These are phyloP conservation scores for Penicillium sp. DNA, from an alignment of 2,329 filamentous ascomycete genomes.

Conservation along the genomic window DNA sequence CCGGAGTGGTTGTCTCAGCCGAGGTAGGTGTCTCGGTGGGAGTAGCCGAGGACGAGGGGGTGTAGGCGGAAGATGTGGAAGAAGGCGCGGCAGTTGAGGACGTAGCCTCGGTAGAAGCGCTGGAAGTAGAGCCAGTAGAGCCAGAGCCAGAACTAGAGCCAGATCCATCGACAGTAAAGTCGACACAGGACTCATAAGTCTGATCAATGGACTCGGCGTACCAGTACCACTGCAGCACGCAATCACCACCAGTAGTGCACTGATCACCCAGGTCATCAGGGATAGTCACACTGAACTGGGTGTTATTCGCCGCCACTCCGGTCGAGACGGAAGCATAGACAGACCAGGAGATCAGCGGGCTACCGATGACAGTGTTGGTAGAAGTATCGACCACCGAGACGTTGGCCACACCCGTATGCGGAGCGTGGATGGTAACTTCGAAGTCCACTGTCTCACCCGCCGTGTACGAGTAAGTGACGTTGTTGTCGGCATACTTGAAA, in stretches of 20 bases:
- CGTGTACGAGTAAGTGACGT: conserved; percentile 52
- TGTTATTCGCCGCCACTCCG: conserved; percentile 27
- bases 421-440: conserved; percentile 47
- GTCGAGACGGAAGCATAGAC: conserved; percentile 33
- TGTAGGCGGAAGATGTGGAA: background rate
- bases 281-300: conserved; percentile 33
- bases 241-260: conserved; percentile 30
- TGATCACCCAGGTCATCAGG: conserved; percentile 28
- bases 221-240: conserved; percentile 40
- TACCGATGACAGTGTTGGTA: conserved; percentile 41
- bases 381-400: conserved; percentile 51
- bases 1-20: background rate
- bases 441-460: conserved; percentile 47
- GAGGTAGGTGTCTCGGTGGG: background rate
- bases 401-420: conserved; percentile 51
- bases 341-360: conserved; percentile 33
- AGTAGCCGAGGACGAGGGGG: background rate
- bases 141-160: conserved; percentile 14
- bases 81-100: conserved; percentile 1
- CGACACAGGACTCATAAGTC: conserved; percentile 38
- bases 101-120: background rate
- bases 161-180: conserved; percentile 31
- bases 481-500: conserved; percentile 58
- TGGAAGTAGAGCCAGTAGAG: conserved; percentile 1
- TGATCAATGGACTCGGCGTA: conserved; percentile 34